Conservation (phyloP, 805 yeast genomes). For the Scheffersomyces stipitis region DNA sequence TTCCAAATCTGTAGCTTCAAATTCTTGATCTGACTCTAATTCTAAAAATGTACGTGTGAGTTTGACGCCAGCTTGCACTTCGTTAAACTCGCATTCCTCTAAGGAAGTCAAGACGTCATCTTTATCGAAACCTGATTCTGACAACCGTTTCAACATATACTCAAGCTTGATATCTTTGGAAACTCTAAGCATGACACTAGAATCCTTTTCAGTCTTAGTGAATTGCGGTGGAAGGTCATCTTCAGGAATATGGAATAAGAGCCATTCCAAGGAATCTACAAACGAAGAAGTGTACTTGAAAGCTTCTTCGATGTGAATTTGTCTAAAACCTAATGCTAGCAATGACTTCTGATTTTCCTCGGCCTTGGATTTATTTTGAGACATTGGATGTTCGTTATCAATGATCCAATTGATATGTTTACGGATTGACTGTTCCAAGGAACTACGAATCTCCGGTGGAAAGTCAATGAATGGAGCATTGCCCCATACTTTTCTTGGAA, state of each 20-base stretch:
- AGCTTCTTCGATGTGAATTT: constrained; percentile 70
- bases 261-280: constrained; percentile 66
- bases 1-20: constrained; percentile 11
- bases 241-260: constrained; percentile 87
- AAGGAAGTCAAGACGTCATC: constrained; percentile 59
- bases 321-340: constrained; percentile 60
- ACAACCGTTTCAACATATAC: constrained; percentile 55
- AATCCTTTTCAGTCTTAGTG: constrained; percentile 55
- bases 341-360: constrained; percentile 9
- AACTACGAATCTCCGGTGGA: constrained; percentile 57
- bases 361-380: constrained; percentile 1
- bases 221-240: constrained; percentile 81
- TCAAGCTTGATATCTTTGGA: constrained; percentile 56
- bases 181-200: constrained; percentile 57
- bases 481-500: constrained; percentile 67
- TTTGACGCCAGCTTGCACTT: constrained; percentile 49
- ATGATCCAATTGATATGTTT: constrained; percentile 56
- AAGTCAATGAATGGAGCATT: constrained; percentile 68
- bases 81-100: constrained; percentile 41
- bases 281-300: constrained; percentile 53
- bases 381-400: constrained; percentile 14
- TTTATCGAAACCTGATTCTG: constrained; percentile 68
- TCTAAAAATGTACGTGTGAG: constrained; percentile 40
- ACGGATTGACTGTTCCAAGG: constrained; percentile 62
- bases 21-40: not conserved